Base-by-base conservation (phyloP, 148 eudicot genomes). In the Heliosperma pusillum region DNA sequence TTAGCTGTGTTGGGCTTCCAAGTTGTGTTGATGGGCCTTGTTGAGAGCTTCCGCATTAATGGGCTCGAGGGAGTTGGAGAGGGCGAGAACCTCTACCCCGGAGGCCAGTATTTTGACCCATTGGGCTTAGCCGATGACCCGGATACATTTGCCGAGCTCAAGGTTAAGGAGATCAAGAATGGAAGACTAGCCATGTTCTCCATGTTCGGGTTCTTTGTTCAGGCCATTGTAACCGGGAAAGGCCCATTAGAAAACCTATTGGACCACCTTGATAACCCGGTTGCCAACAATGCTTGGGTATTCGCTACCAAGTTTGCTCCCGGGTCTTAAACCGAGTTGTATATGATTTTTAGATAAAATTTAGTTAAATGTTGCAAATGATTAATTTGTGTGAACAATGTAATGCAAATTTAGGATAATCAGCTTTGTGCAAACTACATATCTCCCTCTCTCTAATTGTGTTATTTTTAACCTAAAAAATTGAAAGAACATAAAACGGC, bases 261-360 rank as follows among this genome's bases (percentile, higher is more conserved):
- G 83, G 97, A 92, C 76, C 97, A 92, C 76, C 90, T 90, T 26
- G 96, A 90, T 66, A 84, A 85, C 86, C 93, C 97, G 27, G 97
- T 89, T 73, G 97, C 93, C 25, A 91, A 91, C 89, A 91, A 91
- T 73, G 97, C 97, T n/a, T 91, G 97, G 93, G 93, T 88, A 30
- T 89, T 84, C 66, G 93, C 93, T 79, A 89, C 93, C 79, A 89
- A 89, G 78, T 89, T 89, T 80, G 91, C 66, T 27, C 94, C 94
- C 52, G 94, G 91, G 22, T 85, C 91, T 19, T 89, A 84, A 78
- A 66, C 61, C 68, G 47, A 17, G 60, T 22, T 76, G 64, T 67
- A 76, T 21, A 70, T 70, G 33, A 57, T 70, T 21, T 17, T 72
- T 78, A 65, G 76, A 36, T 47, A 27, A 52, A 44, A 30, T 66